phyloP scores from a whole-genome alignment of 768 basidiomycete species.

The Suillus variegatus region DNA sequence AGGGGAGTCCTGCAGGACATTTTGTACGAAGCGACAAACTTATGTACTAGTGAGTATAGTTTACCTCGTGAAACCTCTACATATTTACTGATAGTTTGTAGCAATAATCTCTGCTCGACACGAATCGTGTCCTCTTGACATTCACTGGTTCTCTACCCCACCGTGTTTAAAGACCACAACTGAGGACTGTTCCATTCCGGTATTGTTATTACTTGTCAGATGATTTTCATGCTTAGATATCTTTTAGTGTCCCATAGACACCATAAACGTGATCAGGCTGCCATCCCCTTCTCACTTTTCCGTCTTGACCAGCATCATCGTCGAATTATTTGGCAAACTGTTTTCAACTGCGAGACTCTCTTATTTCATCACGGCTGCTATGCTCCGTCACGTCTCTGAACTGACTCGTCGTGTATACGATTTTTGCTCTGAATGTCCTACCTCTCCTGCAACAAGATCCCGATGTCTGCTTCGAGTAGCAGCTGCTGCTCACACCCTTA shows the following conservation, averaged over 20 bases:
- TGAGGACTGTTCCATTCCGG: constrained; percentile 34
- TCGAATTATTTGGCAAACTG: constrained; percentile 44
- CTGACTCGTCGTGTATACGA: constrained; percentile 43
- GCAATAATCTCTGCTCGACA: constrained; percentile 14
- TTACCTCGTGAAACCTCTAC: not conserved
- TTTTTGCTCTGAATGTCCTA: constrained; percentile 40
- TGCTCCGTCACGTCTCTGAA: constrained; percentile 43
- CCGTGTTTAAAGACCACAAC: constrained; percentile 33
- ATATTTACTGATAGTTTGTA: not conserved
- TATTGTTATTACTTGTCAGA: constrained; percentile 16
- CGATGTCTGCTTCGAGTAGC: constrained; percentile 44
- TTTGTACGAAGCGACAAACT: constrained; percentile 20
- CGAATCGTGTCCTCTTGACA: constrained; percentile 36
- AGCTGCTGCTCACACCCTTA: constrained; percentile 27
- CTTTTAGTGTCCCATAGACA: constrained; percentile 15
- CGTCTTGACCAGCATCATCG: constrained; percentile 46
- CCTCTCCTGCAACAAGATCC: constrained; percentile 34
- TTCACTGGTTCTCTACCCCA: constrained; percentile 43
- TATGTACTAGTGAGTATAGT: not conserved
- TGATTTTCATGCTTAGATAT: not conserved
- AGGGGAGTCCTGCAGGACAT: constrained; percentile 42
- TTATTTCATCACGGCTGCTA: constrained; percentile 52
- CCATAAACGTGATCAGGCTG: constrained; percentile 38
- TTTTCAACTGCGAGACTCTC: constrained; percentile 44
- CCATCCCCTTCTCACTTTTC: constrained; percentile 42